Evolutionary conservation across 148 eudicot species (phyloP).

Genomic region (Rhododendron molle): DNA sequence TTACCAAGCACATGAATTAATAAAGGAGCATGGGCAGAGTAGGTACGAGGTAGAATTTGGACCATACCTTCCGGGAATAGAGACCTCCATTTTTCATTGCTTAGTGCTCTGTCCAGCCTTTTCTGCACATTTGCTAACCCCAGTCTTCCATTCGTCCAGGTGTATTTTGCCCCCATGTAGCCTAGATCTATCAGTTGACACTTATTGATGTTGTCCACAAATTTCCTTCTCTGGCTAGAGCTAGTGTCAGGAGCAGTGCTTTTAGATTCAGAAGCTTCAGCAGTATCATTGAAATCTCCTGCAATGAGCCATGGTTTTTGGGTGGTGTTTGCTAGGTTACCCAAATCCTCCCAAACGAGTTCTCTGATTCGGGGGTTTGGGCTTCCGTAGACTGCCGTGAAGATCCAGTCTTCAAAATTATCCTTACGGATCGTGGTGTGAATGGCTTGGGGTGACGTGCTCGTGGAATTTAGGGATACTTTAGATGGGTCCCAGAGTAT

Average conservation of each 20-base stretch:
- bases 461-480: neutral
- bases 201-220: fast-evolving
- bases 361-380: neutral
- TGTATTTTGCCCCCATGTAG: neutral
- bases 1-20: neutral
- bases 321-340: fast-evolving
- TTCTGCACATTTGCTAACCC: neutral
- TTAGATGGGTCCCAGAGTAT: neutral
- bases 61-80: neutral
- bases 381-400: neutral
- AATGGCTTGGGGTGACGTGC: neutral
- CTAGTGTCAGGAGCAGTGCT: too few species aligned
- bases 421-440: neutral
- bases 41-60: neutral
- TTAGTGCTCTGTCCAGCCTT: neutral
- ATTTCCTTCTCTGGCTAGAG: neutral
- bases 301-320: neutral
- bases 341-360: neutral
- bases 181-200: neutral
- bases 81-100: neutral
- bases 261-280: too few species aligned
- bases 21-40: neutral
- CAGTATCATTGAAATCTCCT: too few species aligned
- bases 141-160: neutral
- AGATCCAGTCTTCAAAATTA: neutral